Base-by-base conservation (phyloP, 495 filamentous ascomycete species). In the Penicillium ucsense region DNA sequence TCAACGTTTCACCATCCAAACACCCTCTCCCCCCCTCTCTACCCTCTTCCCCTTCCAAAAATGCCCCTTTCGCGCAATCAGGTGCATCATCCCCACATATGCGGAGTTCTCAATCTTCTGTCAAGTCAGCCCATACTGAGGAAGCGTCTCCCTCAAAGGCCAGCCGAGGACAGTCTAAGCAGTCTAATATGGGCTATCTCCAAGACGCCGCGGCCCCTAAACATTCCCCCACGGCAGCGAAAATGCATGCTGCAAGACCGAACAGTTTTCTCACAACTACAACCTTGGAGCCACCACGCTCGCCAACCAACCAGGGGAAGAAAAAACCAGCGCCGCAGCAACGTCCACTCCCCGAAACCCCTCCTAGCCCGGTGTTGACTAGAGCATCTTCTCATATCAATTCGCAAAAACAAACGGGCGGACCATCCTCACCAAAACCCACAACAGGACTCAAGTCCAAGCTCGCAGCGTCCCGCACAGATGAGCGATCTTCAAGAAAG, bases 221-320 rank as follows among this genome's bases (percentile, higher is more conserved):
- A 5, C 45, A 35, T 20, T 38, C 48, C 4, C 46, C 42, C 8
- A 32, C 32, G 3, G 31, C 29, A n/a, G 30, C 27, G 5, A 32
- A 6, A 6, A 35, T 43, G 11, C 31, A 28, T 11, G 39, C 40
- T 10, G 10, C 30, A 6, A 42, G 10, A 37, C 43, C 31, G 5
- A 41, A 45, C 4, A 46, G 54, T 46, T 1, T 35, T 6, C 34
- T 42, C 31, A 43, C 7, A 6, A 40, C 34, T 57, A 55, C 46
- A 73, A 72, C 32, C 61, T 58, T 39, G 59, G 70, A 52, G 76
- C 79, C 12, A 73, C 79, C 12, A 61, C 71, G 31, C 49, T 66
- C 42, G 55, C 66, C 20, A 63, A 69, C 12, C 57, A 67, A 41
- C 60, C 71, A 34, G 42, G 28, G 51, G 31, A 8, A 43, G 7